A percentile compares a stretch with the other conserved stretches of the same genome.
These are phyloP conservation scores for Oldenlandia corymbosa DNA, from an alignment of 257 asterid species.

Conservation along the genomic window DNA sequence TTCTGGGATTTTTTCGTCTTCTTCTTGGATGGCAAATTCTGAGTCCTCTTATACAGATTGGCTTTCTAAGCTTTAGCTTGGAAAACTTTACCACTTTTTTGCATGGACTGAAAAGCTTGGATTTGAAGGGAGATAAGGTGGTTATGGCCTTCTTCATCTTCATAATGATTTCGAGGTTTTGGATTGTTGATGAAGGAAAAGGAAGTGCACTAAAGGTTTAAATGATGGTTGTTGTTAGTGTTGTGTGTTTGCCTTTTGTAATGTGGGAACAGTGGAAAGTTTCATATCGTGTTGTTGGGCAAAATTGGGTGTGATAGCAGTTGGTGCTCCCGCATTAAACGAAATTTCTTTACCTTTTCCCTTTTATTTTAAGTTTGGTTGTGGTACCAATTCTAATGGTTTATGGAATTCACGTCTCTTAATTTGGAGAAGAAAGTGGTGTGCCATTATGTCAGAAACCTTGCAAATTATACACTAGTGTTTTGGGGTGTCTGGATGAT, in stretches of 20 bases:
- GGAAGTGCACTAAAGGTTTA: not conserved
- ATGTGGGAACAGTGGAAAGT: too few relatives aligned
- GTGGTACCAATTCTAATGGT: slow-evolving; percentile 2
- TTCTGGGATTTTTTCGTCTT: slow-evolving; percentile 13
- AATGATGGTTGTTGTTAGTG: too few relatives aligned
- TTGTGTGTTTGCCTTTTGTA: slow-evolving; percentile 15
- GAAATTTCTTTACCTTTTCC: too few relatives aligned
- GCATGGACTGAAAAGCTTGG: slow-evolving; percentile 53
- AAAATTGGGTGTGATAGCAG: not conserved
- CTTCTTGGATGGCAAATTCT: slow-evolving; percentile 17
- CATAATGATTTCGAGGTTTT: slow-evolving; percentile 10
- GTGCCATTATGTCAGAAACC: slow-evolving; percentile 18
- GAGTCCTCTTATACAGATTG: slow-evolving; percentile 38
- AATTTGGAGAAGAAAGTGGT: slow-evolving; percentile 19
- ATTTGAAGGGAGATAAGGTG: slow-evolving; percentile 32
- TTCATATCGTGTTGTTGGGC: not conserved
- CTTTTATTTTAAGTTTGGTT: not conserved
- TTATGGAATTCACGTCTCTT: slow-evolving; percentile 56
- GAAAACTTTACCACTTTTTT: slow-evolving; percentile 42
- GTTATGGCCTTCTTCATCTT: slow-evolving; percentile 24
- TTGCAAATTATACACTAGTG: too few relatives aligned
- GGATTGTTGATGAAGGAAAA: slow-evolving; percentile 31
- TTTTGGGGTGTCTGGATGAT: too few relatives aligned
- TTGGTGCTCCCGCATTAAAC: too few relatives aligned
- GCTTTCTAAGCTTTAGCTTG: slow-evolving; percentile 42